Conservation (phyloP, 2,329 filamentous ascomycete genomes). For the Zymoseptoria tritici region DNA sequence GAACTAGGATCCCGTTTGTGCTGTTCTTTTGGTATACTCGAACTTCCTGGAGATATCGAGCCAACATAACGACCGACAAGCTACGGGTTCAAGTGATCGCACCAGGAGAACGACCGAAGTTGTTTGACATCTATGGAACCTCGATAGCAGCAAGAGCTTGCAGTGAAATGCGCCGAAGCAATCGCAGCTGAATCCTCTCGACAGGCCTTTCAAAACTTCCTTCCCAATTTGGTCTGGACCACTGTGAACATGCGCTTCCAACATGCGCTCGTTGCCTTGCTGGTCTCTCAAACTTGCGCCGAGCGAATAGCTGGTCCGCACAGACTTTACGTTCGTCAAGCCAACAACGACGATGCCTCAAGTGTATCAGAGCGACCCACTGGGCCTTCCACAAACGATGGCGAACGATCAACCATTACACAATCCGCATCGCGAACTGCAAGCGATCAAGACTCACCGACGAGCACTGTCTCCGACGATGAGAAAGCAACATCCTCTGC, state of each 20-base stretch:
- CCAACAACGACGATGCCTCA: constrained; percentile 1
- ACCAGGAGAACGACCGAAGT: background rate
- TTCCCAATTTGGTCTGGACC: background rate
- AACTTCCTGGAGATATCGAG: background rate
- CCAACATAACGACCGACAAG: background rate
- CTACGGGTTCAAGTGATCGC: background rate
- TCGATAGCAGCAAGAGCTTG: background rate
- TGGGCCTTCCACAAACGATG: background rate
- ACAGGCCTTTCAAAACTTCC: background rate
- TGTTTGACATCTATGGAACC: background rate
- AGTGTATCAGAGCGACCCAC: constrained; percentile 1
- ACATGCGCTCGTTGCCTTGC: constrained; percentile 7
- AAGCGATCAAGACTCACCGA: constrained; percentile 1
- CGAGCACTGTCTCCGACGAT: background rate
- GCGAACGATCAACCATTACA: constrained; percentile 1
- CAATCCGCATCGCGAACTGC: constrained; percentile 1
- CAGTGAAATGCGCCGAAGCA: background rate
- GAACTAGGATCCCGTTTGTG: background rate
- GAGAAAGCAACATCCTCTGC: constrained; percentile 11
- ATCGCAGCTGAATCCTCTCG: background rate
- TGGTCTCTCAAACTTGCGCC: constrained; percentile 6
- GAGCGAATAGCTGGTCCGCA: constrained; percentile 6
- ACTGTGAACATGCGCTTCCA: constrained; percentile 7
- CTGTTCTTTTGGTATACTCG: background rate
- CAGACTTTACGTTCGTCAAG: constrained; percentile 6